Base-by-base conservation (phyloP, 2,329 filamentous ascomycete genomes). In the Ceratocystis destructans region DNA sequence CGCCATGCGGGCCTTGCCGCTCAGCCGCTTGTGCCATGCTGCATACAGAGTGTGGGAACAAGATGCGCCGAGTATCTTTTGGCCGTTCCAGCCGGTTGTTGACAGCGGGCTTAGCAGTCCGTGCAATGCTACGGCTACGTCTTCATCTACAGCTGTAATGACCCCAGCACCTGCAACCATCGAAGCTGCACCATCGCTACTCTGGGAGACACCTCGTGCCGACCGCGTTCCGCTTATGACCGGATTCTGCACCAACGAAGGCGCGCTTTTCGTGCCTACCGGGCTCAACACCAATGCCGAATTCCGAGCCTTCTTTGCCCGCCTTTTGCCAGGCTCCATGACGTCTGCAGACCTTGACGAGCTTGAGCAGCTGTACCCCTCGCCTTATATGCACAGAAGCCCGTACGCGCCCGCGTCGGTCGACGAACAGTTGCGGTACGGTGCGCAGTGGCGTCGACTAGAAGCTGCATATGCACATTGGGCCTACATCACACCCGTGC, bases 191-290 rank as follows among this genome's bases (percentile, higher is more conserved):
- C 79, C 0, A 77, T 79, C 0, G 17, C 82, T 79, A 17, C 44
- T 8, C 8, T 55, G 64, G 59, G 25, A 25, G 53, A 44, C 17
- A 5, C 72, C 78, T 85, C 70, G 79, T 72, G 78, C 85, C 70
- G 78, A 45, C 79, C 69, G 77, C 85, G 65, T 53, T 7, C 61
- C 65, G 65, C 68, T 25, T 15, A 75, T 90, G 62, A 88, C 86
- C 0, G 87, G 87, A 6, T 90, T 85, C 76, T 86, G 85, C 73
- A 82, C 83, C 48, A 85, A 89, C 71, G 87, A 90, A 73, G 87
- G 87, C 17, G 80, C 83, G 0, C 73, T 78, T 46, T 90, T 89
- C 71, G 81, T 89, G 0, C 81, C 85, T 0, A 73, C 76, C 15
- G 70, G 73, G 5, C 77, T 81, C 64, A 74, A 77, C 15, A 77